A percentile compares a stretch with the other conserved stretches of the same genome.
Evolutionary conservation across 768 basidiomycete species (phyloP).

Genomic region (Mrakia gelida): DNA sequence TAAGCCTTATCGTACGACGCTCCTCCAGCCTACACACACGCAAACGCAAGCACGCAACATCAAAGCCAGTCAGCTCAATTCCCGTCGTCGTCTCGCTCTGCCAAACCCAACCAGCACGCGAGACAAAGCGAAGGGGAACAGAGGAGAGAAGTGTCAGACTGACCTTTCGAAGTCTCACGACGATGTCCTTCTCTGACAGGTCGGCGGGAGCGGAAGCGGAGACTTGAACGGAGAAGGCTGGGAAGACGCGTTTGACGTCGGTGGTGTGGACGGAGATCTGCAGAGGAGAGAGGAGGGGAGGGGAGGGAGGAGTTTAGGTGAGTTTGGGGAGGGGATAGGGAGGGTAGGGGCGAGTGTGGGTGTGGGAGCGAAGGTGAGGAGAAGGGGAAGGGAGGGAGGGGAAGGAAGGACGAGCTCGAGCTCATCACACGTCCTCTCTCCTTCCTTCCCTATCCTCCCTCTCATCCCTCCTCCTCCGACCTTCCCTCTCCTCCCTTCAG

Average conservation of each 20-base stretch:
- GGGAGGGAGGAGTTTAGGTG: neutral
- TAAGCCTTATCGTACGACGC: slow-evolving; percentile 24
- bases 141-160: too few species aligned
- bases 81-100: too few species aligned
- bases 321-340: too few species aligned
- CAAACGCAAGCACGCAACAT: neutral
- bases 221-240: slow-evolving; percentile 78
- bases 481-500: neutral
- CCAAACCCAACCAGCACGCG: too few species aligned
- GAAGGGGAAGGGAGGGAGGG: neutral
- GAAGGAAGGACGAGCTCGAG: neutral
- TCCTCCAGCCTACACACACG: neutral
- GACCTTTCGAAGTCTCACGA: slow-evolving; percentile 71
- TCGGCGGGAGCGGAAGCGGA: slow-evolving; percentile 77
- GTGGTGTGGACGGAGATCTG: slow-evolving; percentile 89
- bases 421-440: too few species aligned
- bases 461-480: neutral
- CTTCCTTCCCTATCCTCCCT: too few species aligned
- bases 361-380: neutral
- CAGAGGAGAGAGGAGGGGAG: slow-evolving; percentile 51
- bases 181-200: slow-evolving; percentile 75
- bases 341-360: too few species aligned
- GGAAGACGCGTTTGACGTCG: slow-evolving; percentile 76
- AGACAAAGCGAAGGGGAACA: neutral
- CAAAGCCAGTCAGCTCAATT: neutral